Base-by-base conservation (phyloP, 495 filamentous ascomycete species). In the Lasiosphaeria miniovina region DNA sequence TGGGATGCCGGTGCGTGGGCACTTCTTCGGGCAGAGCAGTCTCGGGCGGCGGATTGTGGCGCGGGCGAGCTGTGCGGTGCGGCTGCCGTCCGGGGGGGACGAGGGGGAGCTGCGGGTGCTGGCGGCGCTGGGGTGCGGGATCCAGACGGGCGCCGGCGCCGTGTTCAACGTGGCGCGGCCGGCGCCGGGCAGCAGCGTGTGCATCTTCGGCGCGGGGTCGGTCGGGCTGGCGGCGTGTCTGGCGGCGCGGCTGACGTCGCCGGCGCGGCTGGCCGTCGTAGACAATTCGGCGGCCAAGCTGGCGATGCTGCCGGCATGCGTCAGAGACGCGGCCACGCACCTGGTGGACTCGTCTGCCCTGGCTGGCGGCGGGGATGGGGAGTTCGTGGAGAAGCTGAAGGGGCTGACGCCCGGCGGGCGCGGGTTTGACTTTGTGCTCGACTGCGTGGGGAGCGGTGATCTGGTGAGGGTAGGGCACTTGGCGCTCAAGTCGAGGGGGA, bases 1-100 rank as follows among this genome's bases (percentile, higher is more conserved):
- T 15, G 48, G 12, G 34, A 17, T 35, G 9, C 12, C 10, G 15
- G 3, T 63, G 1, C 46, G 46, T 36, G 55, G 55, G 0, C 56
- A 63, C 36, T 59, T 63, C 52, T 63, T 63, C 36, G 61, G 61
- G 11, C 55, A 59, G 56, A 55, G 51, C 45, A 51, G 43, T n/a
- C 59, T 63, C 55, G 61, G 55, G 2, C 14, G 51, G 11, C 2
- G 34, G 14, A 55, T 63, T 17, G 51, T 63, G 6, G 61, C 56
- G 8, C 32, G 61, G n/a, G 61, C 61, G n/a, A 52, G 15, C 8
- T 59, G 55, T 17, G 50, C 55, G 3, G 61, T 63, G 1, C 54
- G 52, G 35, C 24, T 63, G 24, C 35, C 50, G 4, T 0, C 12
- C 6, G 34, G 43, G 6, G 55, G 55, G n/a, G 50, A 55, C 31